Percentiles rank a stretch among this genome's conserved stretches.
phyloP scores from a whole-genome alignment of 306 rosid genomes.

The Prunus persica region Prunus_persica_NCBIv2 NC_034010.1:24230501-24231000 shows the following conservation, averaged over 20 bases:
- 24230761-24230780: not conserved
- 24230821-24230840: not conserved
- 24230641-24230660: not conserved
- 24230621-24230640: not conserved
- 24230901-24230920: too few species aligned
- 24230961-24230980: not conserved
- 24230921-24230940: not conserved
- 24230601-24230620: not conserved
- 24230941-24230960: not conserved
- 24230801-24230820: not conserved
- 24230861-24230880: not conserved
- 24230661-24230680: not conserved
- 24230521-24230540: constrained; percentile 38
- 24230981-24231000: too few species aligned
- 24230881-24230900: not conserved
- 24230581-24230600: not conserved
- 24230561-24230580: not conserved
- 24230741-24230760: not conserved
- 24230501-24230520: constrained; percentile 50
- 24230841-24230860: not conserved
- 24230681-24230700: not conserved
- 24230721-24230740: not conserved
- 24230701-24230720: not conserved
- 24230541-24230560: not conserved
- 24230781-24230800: not conserved